A percentile compares a stretch with the other conserved stretches of the same genome.
Conservation (phyloP, 129 eudicot species). For the Chrysanthemum makinoi region DNA sequence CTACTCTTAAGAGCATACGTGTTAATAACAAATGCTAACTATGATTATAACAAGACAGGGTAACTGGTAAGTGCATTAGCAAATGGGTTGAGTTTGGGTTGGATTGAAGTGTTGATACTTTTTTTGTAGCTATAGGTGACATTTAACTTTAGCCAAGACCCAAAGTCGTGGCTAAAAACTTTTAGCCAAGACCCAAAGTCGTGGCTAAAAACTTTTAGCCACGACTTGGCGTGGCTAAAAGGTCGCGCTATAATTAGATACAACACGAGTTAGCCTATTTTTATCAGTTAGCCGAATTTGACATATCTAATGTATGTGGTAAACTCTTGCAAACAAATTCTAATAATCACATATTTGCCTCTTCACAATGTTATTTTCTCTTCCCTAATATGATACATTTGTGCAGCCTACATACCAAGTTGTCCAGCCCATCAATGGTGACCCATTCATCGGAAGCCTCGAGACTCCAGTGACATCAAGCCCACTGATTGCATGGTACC, state of each 20-base stretch:
- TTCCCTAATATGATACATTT: conserved; percentile 3
- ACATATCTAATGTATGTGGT: not conserved
- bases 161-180: no score
- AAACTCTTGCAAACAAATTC: conserved; percentile 1
- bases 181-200: no score
- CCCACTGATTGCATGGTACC: conserved; percentile 96
- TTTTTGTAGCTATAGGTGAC: not conserved
- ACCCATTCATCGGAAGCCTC: conserved; percentile 97
- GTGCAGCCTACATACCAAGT: conserved; percentile 96
- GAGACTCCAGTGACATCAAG: conserved; percentile 99
- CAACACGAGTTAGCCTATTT: no score
- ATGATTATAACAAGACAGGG: not conserved
- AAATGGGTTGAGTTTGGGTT: not conserved
- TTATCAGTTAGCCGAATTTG: no score
- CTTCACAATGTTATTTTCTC: not conserved
- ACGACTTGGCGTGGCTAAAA: no score
- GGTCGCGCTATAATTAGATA: no score
- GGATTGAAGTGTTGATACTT: not conserved
- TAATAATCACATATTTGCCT: not conserved
- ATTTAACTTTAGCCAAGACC: no score
- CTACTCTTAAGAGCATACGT: no score
- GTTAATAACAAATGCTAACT: no score
- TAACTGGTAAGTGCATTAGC: not conserved
- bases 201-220: no score
- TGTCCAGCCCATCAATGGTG: conserved; percentile 93